Conservation (phyloP, 495 filamentous ascomycete genomes). For the Daldinia loculata region DNA sequence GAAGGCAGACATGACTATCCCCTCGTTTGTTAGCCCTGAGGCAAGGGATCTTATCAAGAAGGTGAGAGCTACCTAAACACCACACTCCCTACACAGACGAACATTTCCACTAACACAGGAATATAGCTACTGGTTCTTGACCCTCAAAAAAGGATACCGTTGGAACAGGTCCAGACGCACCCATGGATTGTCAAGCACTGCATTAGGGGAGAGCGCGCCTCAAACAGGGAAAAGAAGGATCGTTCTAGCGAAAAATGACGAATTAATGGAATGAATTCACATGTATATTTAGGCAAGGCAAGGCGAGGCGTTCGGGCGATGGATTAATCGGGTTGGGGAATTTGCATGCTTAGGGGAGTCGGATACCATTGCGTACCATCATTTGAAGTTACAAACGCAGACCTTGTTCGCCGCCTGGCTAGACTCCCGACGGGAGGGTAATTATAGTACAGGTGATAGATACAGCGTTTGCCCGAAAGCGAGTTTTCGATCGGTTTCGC, state of each 20-base stretch:
- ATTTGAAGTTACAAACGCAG: slow-evolving; percentile 19
- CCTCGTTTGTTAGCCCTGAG: slow-evolving; percentile 87
- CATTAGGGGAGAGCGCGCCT: slow-evolving; percentile 73
- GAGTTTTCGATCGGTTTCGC: not conserved
- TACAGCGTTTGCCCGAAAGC: slow-evolving; percentile 25
- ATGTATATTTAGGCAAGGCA: slow-evolving; percentile 29
- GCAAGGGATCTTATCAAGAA: slow-evolving; percentile 91
- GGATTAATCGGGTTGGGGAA: slow-evolving; percentile 28
- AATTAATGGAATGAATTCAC: slow-evolving; percentile 23
- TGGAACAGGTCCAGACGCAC: slow-evolving; percentile 88
- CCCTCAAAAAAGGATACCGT: slow-evolving; percentile 88
- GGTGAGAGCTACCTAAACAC: slow-evolving; percentile 58
- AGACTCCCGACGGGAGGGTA: not conserved
- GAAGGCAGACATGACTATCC: slow-evolving; percentile 90
- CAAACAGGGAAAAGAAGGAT: slow-evolving; percentile 60
- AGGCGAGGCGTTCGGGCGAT: slow-evolving; percentile 31
- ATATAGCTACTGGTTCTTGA: slow-evolving; percentile 87
- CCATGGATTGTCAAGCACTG: slow-evolving; percentile 99
- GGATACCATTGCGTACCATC: slow-evolving; percentile 5
- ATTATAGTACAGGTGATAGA: slow-evolving; percentile 28
- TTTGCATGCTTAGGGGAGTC: slow-evolving; percentile 28
- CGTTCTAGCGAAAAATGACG: slow-evolving; percentile 27
- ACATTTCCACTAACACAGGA: slow-evolving; percentile 22
- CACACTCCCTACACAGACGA: not conserved
- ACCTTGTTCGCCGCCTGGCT: slow-evolving; percentile 12